Evolutionary conservation across 345 rosid species (phyloP), one percentile per base, ranked within the genome.

Genomic region (Limnanthes douglasii): DNA sequence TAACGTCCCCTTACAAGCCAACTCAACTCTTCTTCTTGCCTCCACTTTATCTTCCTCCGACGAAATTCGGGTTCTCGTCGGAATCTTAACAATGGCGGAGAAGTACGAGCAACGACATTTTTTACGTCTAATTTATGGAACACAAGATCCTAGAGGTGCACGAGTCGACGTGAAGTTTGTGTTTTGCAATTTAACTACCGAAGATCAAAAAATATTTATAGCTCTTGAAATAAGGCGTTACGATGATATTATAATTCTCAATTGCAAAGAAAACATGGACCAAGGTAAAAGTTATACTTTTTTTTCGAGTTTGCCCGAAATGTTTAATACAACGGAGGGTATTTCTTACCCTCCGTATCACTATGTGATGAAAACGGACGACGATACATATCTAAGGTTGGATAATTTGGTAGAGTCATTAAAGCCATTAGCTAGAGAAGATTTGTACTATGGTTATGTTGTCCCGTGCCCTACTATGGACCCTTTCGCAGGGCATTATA

Each of bases 181-280:
- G 2, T 39, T 70, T 11, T 62, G 62, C 51, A 62, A 37, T 21
- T 51, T 70, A 24, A 48, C 57, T 9, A 53, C 53, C 4, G 43
- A 26, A 0, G 56, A 59, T 8, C 70, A 62, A 16, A 59, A 27
- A 21, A 13, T 29, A 0, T 11, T 46, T 2, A 3, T 70, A 4
- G 35, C 59, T 9, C 52, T 60, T 3, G 65, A 62, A 23, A 60
- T 53, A 17, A 19, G 48, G 16, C 57, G 50, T 3, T 70, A 45
- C 46, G 18, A 50, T 18, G 67, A 65, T 49, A 50, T 62, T 9
- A 40, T 66, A 16, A 56, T 62, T 37, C 64, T 59, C 3, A 46
- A 70, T 25, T 65, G 66, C 66, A 45, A 39, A 4, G 66, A 70
- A 31, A 70, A 70, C 24, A 70, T 61, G 69, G 56, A 65, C 56